phyloP scores from a whole-genome alignment of 163 green algal genomes.

The Chlamydomonas reinhardtii region DNA sequence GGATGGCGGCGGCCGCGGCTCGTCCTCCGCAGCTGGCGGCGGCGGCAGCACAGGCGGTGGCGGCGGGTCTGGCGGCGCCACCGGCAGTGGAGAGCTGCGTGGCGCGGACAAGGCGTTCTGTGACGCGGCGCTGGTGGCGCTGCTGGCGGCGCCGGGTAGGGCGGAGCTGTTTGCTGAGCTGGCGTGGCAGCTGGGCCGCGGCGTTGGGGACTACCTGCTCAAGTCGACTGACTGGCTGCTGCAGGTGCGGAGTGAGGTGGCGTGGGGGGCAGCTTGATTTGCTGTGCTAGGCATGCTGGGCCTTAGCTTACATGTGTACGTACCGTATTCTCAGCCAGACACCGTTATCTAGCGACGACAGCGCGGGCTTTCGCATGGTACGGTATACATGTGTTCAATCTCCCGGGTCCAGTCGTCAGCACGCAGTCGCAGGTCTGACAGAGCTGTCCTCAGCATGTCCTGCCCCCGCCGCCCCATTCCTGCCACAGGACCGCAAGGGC shows the following conservation, averaged over 20 bases:
- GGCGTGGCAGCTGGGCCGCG: slow-evolving; percentile 43
- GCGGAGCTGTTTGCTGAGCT: slow-evolving; percentile 42
- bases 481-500: slow-evolving; percentile 34
- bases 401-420: no score
- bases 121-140: slow-evolving; percentile 24
- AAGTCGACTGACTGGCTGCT: slow-evolving; percentile 49
- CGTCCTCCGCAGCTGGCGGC: not conserved
- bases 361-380: no score
- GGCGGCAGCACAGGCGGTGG: not conserved
- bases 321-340: no score
- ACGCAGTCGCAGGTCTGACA: no score
- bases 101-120: slow-evolving; percentile 30
- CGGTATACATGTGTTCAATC: no score
- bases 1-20: not conserved
- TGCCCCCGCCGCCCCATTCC: no score
- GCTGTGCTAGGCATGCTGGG: no score
- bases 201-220: slow-evolving; percentile 44
- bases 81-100: slow-evolving; percentile 7
- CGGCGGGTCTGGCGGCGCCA: not conserved
- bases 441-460: no score
- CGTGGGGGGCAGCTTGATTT: no score
- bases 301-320: no score
- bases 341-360: no score
- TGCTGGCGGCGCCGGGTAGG: slow-evolving; percentile 18
- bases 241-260: slow-evolving; percentile 8